Base-by-base conservation (phyloP, 768 basidiomycete genomes). In the Psilocybe cubensis region DNA sequence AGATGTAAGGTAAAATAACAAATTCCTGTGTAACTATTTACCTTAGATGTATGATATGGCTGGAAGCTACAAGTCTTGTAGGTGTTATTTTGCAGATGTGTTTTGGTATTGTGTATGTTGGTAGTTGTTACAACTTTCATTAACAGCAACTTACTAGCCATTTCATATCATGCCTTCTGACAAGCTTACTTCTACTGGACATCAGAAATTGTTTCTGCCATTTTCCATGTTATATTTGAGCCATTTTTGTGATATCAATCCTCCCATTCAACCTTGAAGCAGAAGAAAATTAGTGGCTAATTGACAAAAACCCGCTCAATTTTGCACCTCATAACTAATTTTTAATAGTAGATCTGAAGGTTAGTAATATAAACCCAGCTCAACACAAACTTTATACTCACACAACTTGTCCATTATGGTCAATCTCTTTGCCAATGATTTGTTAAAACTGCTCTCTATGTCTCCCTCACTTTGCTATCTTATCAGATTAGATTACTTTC, bases 211-310 rank as follows among this genome's bases (percentile, higher is more conserved):
- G 25, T 54, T 48, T 52, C 18, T 29, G 14, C 21, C 67, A 69
- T 48, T 35, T 78, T 66, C 84, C 84, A 87, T 6, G 85, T 85
- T 1, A 78, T 80, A 59, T 80, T 82, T 6, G 84, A 81, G 0
- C 79, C 82, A 61, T 86, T 80, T 1, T 55, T 40, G 23, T 84
- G 80, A 2, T 63, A 31, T 85, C 85, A 87, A 35, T 72, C 69
- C 18, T 67, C 73, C 85, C 85, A 86, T 58, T 74, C 70, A 3
- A 83, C 79, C 83, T 86, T 57, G 29, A n/a, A 53, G 28, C 43
- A 43, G 18, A 18, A 17, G 8, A 25, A 31, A 33, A 21, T 20
- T 12, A 46, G 6, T 43, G 23, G 24, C 20, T 29, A 41, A 25
- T 17, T 21, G 27, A 35, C 17, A 38, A 51, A 27, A 48, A 46